Evolutionary conservation across 352 stramenopile species (phyloP).

Genomic region (Globisporangium canariense): DNA sequence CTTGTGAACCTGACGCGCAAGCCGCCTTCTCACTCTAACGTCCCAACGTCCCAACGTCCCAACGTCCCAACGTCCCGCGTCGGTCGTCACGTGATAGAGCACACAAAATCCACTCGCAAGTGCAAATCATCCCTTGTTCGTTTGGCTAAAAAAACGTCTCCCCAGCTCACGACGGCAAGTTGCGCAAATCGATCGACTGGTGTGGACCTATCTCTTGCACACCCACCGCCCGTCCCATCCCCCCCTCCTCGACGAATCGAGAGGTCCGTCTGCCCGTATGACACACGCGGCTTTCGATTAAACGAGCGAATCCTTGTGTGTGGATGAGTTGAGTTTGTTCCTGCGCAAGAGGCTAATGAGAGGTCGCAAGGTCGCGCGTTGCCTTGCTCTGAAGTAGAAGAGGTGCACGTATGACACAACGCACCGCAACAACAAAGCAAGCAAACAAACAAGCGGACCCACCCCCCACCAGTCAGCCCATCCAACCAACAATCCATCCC

Average conservation of each 20-base stretch:
- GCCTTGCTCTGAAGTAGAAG: not conserved
- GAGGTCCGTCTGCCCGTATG: not conserved
- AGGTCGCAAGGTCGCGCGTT: not conserved
- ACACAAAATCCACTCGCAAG: not conserved
- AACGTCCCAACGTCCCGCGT: not conserved
- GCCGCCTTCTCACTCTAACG: not conserved
- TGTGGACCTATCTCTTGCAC: not conserved
- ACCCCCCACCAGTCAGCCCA: not conserved
- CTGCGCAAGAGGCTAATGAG: not conserved
- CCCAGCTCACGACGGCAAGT: not conserved
- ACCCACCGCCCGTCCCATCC: not conserved
- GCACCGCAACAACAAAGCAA: conserved; percentile 1
- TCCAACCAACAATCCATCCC: not conserved
- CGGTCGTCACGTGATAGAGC: not conserved
- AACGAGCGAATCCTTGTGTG: not conserved
- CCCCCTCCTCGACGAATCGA: not conserved
- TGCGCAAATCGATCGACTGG: not conserved
- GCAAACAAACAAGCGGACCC: not conserved
- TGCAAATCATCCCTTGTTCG: not conserved
- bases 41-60: not conserved
- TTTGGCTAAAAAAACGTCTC: not conserved
- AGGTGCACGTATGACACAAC: conserved; percentile 6
- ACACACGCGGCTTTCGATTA: not conserved
- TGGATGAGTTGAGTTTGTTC: not conserved
- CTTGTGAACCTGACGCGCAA: no score